A percentile compares a stretch with the other conserved stretches of the same genome.
Evolutionary conservation across 139 green algal genomes (phyloP).

Genomic region (Chlamydomonas applanata): DNA sequence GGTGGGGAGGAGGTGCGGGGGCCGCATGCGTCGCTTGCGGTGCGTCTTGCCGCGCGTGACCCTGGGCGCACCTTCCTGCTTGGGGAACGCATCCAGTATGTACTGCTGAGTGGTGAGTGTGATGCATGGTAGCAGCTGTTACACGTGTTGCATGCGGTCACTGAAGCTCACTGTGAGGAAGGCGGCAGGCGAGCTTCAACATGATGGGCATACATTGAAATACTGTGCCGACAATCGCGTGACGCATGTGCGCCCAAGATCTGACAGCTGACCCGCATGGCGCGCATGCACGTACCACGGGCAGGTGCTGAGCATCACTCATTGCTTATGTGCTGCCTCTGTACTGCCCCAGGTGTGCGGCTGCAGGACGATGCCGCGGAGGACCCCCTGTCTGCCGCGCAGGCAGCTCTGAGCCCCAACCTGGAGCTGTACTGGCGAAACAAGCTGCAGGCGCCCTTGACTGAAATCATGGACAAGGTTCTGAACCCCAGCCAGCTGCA

Average conservation of each 20-base stretch:
- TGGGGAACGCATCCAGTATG: conserved; percentile 75
- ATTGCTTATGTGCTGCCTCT: neutral
- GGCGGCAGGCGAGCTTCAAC: neutral
- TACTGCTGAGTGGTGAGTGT: conserved; percentile 61
- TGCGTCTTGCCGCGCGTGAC: conserved; percentile 58
- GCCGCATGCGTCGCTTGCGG: conserved; percentile 64
- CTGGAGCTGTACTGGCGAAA: conserved; percentile 72
- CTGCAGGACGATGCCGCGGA: conserved; percentile 68
- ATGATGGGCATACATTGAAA: no score
- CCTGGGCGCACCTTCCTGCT: conserved; percentile 67
- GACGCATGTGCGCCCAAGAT: neutral
- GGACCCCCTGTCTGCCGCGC: conserved; percentile 59
- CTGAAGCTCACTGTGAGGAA: neutral
- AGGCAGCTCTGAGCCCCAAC: conserved; percentile 34
- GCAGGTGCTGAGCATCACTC: no score
- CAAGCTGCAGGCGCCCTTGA: conserved; percentile 58
- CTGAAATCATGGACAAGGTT: conserved; percentile 50
- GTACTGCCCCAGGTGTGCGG: neutral
- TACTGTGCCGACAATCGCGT: neutral
- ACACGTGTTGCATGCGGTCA: neutral
- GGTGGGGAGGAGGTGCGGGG: conserved; percentile 55
- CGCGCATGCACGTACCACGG: no score
- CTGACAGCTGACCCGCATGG: no score
- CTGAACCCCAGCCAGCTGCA: conserved; percentile 27
- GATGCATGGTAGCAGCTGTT: neutral